Percentiles rank a stretch among this genome's conserved stretches.
Conservation (phyloP, 768 basidiomycete species). For the Sarcodon aspratus region DNA sequence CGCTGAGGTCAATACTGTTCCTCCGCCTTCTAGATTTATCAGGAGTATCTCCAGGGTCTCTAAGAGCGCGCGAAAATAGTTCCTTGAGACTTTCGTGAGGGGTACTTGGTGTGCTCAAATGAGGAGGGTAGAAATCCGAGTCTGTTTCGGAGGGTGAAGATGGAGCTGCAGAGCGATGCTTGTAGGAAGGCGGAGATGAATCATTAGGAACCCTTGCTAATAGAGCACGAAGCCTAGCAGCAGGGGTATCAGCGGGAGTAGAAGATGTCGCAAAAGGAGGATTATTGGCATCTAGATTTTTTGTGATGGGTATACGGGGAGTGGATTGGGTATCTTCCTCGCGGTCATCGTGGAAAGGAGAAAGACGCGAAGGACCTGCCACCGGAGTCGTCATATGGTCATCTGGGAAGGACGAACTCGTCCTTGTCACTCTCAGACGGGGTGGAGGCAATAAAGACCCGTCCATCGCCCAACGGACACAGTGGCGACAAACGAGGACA, state of each 20-base stretch:
- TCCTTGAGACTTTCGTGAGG: slow-evolving; percentile 49
- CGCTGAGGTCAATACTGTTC: slow-evolving; percentile 51
- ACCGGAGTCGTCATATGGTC: slow-evolving; percentile 6
- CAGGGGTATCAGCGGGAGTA: slow-evolving; percentile 31
- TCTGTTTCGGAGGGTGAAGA: slow-evolving; percentile 35
- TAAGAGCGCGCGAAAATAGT: slow-evolving; percentile 55
- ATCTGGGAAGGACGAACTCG: too few relatives aligned
- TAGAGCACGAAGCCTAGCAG: slow-evolving; percentile 52
- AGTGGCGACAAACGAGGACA: too few relatives aligned
- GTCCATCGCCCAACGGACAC: too few relatives aligned
- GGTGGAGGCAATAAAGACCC: too few relatives aligned
- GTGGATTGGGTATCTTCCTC: slow-evolving; percentile 28
- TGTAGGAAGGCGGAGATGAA: slow-evolving; percentile 17
- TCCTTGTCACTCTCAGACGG: too few relatives aligned
- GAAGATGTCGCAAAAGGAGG: slow-evolving; percentile 5
- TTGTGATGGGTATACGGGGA: slow-evolving; percentile 18
- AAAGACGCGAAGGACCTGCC: slow-evolving; percentile 20
- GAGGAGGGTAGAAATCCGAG: slow-evolving; percentile 46
- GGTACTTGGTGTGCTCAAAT: slow-evolving; percentile 15
- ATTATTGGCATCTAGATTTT: slow-evolving; percentile 9
- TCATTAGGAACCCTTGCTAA: slow-evolving; percentile 36
- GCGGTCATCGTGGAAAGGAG: slow-evolving; percentile 14
- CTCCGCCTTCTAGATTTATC: slow-evolving; percentile 36
- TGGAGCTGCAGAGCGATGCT: slow-evolving; percentile 13
- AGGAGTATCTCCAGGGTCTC: slow-evolving; percentile 55